These are phyloP conservation scores for Fraxinus floribunda DNA, from an alignment of 305 asterid species.

Conservation along the genomic window DNA sequence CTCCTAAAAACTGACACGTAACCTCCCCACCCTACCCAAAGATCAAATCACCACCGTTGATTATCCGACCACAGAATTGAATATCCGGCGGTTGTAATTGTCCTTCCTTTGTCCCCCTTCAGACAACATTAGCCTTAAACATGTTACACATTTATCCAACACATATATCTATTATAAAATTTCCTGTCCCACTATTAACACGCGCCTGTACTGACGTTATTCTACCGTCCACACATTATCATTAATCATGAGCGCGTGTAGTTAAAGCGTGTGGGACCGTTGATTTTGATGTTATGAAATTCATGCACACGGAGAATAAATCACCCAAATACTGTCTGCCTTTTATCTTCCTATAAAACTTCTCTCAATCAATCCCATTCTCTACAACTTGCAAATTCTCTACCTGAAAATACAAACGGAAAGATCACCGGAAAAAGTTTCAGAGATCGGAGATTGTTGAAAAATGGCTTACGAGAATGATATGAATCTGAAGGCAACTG, in stretches of 20 bases:
- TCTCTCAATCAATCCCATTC: slow-evolving; percentile 19
- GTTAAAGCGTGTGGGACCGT: slow-evolving; percentile 26
- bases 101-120: slow-evolving; percentile 40
- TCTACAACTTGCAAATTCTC: slow-evolving; percentile 22
- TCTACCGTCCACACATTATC: not conserved
- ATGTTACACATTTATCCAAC: slow-evolving; percentile 31
- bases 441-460: not conserved
- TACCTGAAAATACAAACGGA: not conserved
- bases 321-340: slow-evolving; percentile 30
- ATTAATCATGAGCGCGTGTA: slow-evolving; percentile 30
- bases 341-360: slow-evolving; percentile 40
- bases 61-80: slow-evolving; percentile 36
- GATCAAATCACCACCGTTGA: slow-evolving; percentile 25
- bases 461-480: slow-evolving; percentile 30
- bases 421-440: not conserved
- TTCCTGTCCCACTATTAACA: slow-evolving; percentile 34
- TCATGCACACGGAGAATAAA: slow-evolving; percentile 47
- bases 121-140: slow-evolving; percentile 18
- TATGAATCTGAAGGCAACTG: slow-evolving; percentile 57
- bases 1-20: not conserved
- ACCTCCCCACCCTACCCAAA: not conserved
- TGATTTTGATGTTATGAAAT: slow-evolving; percentile 21
- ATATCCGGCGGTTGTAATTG: slow-evolving; percentile 41
- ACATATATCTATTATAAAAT: slow-evolving; percentile 21
- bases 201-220: slow-evolving; percentile 5